Conservation (phyloP, 192 early-diverging fungal species). For the Gigaspora rosea region DNA sequence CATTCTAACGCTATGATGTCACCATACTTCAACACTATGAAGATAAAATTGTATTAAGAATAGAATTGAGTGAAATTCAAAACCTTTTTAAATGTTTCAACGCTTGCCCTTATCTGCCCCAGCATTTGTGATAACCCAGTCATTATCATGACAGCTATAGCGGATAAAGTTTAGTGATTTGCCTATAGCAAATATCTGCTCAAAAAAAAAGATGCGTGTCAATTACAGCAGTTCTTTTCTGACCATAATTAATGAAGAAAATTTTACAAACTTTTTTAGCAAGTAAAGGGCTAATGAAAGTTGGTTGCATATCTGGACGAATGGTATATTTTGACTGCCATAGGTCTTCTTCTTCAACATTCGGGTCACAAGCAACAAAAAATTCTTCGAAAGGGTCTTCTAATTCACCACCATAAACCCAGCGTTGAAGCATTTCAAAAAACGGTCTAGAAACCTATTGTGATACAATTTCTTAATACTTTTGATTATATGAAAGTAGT, state of each 20-base stretch:
- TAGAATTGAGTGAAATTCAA: not conserved
- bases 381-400: constrained; percentile 92
- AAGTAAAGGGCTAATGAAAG: constrained; percentile 71
- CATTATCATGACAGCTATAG: constrained; percentile 62
- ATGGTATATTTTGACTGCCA: constrained; percentile 85
- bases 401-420: constrained; percentile 94
- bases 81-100: not conserved
- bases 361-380: constrained; percentile 69
- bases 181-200: constrained; percentile 78
- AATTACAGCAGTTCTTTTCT: not conserved
- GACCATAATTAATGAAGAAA: not conserved
- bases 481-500: not conserved
- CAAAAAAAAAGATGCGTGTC: constrained; percentile 12
- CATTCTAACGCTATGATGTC: constrained; percentile 71
- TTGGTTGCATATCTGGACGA: constrained; percentile 80
- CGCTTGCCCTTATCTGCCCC: not conserved
- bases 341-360: constrained; percentile 65
- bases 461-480: not conserved
- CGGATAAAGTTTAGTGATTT: constrained; percentile 86
- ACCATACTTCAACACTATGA: constrained; percentile 60
- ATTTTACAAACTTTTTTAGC: constrained; percentile 71
- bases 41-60: not conserved
- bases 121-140: constrained; percentile 18
- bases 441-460: constrained; percentile 80
- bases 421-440: constrained; percentile 82